Conservation (phyloP, 257 asterid species). For the Lycium barbarum region DNA sequence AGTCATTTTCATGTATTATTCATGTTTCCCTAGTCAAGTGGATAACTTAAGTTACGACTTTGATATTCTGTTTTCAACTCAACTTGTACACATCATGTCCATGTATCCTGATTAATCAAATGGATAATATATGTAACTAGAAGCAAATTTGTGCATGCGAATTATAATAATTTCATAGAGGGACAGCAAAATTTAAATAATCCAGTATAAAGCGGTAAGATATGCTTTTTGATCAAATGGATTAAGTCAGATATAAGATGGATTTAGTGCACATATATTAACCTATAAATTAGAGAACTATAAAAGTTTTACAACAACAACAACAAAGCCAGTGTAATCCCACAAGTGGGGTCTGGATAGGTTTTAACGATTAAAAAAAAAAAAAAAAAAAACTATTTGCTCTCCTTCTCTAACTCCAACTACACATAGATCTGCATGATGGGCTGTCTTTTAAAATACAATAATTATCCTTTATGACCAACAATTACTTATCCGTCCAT, state of each 20-base stretch:
- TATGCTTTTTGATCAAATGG: too few species aligned
- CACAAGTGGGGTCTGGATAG: too few species aligned
- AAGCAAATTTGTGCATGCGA: neutral
- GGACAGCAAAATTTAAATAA: neutral
- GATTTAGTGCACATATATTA: too few species aligned
- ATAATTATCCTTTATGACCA: constrained; percentile 11
- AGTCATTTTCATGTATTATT: constrained; percentile 21
- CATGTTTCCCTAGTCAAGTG: constrained; percentile 4
- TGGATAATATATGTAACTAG: neutral
- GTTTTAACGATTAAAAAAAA: too few species aligned
- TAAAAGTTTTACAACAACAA: too few species aligned
- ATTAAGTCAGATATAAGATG: too few species aligned
- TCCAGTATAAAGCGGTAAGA: neutral
- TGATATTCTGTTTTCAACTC: neutral
- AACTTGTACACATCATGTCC: neutral
- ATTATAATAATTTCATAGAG: neutral
- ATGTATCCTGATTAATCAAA: neutral
- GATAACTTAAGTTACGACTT: constrained; percentile 1
- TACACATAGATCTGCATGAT: neutral
- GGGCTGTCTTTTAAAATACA: neutral
- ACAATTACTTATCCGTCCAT: neutral
- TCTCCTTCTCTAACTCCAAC: too few species aligned
- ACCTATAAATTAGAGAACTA: too few species aligned
- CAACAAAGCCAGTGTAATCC: too few species aligned
- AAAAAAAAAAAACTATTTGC: too few species aligned